A percentile compares a stretch with the other conserved stretches of the same genome.
These are phyloP conservation scores for Speleostelium caveatum DNA, from an alignment of 78 protist genomes.

Conservation along the genomic window DNA sequence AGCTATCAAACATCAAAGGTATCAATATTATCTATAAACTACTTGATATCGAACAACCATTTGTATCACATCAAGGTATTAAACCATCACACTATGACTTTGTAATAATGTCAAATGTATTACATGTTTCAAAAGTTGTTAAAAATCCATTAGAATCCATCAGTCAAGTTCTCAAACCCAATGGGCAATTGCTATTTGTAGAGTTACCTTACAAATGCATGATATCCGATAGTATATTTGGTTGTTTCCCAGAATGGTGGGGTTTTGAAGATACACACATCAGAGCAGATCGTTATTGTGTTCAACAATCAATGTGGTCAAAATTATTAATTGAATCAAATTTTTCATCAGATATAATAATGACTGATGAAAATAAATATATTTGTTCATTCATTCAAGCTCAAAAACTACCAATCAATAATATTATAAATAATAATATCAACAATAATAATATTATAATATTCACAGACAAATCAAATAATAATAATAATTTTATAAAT, in stretches of 20 bases:
- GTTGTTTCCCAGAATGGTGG: constrained; percentile 76
- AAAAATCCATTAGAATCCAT: neutral
- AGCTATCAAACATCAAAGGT: neutral
- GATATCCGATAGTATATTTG: constrained; percentile 49
- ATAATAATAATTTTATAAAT: neutral
- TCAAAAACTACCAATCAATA: neutral
- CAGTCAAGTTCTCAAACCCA: constrained; percentile 13
- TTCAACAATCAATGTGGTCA: constrained; percentile 4
- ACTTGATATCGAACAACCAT: constrained; percentile 5
- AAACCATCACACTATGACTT: constrained; percentile 24
- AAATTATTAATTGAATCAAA: constrained; percentile 1
- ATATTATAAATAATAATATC: too few relatives aligned
- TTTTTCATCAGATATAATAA: neutral
- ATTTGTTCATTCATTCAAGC: neutral
- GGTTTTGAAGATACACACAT: constrained; percentile 1
- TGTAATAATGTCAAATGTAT: constrained; percentile 47
- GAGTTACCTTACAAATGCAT: constrained; percentile 5
- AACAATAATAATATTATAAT: neutral
- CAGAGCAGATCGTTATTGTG: constrained; percentile 20
- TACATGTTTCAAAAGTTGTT: constrained; percentile 32
- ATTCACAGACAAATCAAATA: neutral
- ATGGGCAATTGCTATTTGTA: constrained; percentile 37
- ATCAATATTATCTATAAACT: constrained; percentile 4
- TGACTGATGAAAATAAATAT: neutral
- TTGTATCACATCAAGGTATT: neutral